Conservation (phyloP, 345 rosid genomes). For the Lumnitzera littorea region DNA sequence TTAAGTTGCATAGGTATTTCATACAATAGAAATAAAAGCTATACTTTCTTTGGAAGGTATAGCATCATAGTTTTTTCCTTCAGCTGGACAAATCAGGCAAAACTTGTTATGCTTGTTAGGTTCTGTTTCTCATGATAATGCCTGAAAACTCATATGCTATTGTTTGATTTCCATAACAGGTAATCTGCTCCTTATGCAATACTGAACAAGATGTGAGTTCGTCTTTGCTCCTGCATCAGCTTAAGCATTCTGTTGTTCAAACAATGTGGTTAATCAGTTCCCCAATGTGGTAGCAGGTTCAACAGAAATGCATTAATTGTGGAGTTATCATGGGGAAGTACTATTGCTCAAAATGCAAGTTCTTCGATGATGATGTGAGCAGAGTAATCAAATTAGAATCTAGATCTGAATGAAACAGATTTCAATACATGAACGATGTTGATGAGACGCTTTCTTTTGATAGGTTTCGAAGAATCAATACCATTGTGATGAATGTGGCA, state of each 20-base stretch:
- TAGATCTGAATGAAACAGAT: too few species aligned
- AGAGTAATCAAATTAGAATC: neutral
- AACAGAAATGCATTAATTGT: slow-evolving; percentile 45
- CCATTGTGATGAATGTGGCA: slow-evolving; percentile 59
- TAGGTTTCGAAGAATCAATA: slow-evolving; percentile 56
- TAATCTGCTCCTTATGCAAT: slow-evolving; percentile 58
- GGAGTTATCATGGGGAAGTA: slow-evolving; percentile 75
- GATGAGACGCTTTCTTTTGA: slow-evolving; percentile 21
- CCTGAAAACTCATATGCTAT: too few species aligned
- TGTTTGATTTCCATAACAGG: slow-evolving; percentile 24
- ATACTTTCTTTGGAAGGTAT: too few species aligned
- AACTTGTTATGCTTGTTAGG: too few species aligned
- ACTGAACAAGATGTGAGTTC: slow-evolving; percentile 66
- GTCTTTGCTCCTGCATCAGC: neutral
- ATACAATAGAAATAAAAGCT: too few species aligned
- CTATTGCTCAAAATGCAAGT: slow-evolving; percentile 60
- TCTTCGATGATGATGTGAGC: slow-evolving; percentile 66
- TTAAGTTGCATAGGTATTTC: too few species aligned
- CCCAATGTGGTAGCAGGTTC: slow-evolving; percentile 31
- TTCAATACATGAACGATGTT: too few species aligned
- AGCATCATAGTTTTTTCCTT: too few species aligned
- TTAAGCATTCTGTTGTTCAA: neutral
- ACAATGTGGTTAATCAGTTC: neutral
- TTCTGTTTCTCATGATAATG: too few species aligned
- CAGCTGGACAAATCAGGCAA: too few species aligned